Conservation (phyloP, 495 filamentous ascomycete species). For the Halenospora varia region DNA sequence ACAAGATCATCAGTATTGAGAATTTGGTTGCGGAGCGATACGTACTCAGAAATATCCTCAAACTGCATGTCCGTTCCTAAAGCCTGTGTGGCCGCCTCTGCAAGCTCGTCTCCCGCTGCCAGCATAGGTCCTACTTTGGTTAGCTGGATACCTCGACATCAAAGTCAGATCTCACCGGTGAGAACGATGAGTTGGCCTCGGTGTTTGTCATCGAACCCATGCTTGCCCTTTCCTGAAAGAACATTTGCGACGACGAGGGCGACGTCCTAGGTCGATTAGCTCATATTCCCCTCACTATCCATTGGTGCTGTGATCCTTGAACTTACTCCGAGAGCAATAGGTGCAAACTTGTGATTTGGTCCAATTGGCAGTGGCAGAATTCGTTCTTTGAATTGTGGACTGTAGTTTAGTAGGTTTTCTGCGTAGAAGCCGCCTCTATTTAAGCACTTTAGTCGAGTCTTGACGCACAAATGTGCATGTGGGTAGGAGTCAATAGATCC, state of each 20-base stretch:
- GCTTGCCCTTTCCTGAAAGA: conserved; percentile 44
- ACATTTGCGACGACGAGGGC: conserved; percentile 48
- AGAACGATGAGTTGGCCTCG: conserved; percentile 52
- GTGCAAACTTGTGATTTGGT: conserved; percentile 47
- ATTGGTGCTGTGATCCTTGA: too few relatives aligned
- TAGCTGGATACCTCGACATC: background rate
- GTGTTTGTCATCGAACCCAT: conserved; percentile 52
- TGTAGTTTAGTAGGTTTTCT: conserved; percentile 51
- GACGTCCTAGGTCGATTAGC: conserved; percentile 34
- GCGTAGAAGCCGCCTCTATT: conserved; percentile 49
- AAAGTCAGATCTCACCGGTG: conserved; percentile 36
- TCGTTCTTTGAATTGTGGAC: conserved; percentile 42
- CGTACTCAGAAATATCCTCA: conserved; percentile 48
- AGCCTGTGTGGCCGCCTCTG: conserved; percentile 43
- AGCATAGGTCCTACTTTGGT: conserved; percentile 43
- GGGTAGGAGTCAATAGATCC: too few relatives aligned
- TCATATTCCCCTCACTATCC: background rate
- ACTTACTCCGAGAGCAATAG: conserved; percentile 44
- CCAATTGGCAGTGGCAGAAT: conserved; percentile 48
- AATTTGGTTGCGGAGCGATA: background rate
- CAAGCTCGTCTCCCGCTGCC: conserved; percentile 46
- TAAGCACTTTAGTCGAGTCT: too few relatives aligned
- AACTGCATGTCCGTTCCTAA: conserved; percentile 46
- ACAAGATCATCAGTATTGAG: conserved; percentile 7
- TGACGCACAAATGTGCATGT: too few relatives aligned